Percentiles rank a stretch among this genome's conserved stretches.
These are phyloP conservation scores for Talaromyces sp. DNA, from an alignment of 2,329 filamentous ascomycete genomes.

Conservation along the genomic window DNA sequence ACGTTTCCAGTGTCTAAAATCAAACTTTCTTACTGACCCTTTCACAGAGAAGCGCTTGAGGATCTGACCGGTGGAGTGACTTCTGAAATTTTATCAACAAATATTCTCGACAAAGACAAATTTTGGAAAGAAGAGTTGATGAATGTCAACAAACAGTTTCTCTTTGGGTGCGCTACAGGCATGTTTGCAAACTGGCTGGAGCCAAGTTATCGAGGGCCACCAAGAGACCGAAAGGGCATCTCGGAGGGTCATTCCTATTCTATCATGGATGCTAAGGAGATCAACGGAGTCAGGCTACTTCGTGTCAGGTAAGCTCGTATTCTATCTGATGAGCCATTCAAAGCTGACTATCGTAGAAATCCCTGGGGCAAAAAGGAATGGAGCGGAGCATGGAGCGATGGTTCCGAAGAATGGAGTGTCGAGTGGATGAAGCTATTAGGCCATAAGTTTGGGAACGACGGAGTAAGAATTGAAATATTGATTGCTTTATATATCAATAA, in stretches of 20 bases:
- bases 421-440: slow-evolving; percentile 68
- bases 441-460: slow-evolving; percentile 72
- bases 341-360: slow-evolving; percentile 48
- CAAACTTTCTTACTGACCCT: background rate
- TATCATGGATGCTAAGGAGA: slow-evolving; percentile 55
- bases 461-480: slow-evolving; percentile 32
- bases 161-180: slow-evolving; percentile 43
- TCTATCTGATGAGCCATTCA: background rate
- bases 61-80: slow-evolving; percentile 51
- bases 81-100: slow-evolving; percentile 39
- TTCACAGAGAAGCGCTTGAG: slow-evolving; percentile 48
- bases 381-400: slow-evolving; percentile 76
- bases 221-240: slow-evolving; percentile 39
- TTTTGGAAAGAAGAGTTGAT: slow-evolving; percentile 80
- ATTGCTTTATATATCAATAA: background rate
- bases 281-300: slow-evolving; percentile 58
- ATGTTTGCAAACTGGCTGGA: slow-evolving; percentile 41
- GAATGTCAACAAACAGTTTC: slow-evolving; percentile 72
- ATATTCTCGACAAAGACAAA: slow-evolving; percentile 59
- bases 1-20: background rate
- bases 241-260: slow-evolving; percentile 50
- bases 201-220: slow-evolving; percentile 26
- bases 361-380: slow-evolving; percentile 79
- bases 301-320: slow-evolving; percentile 47
- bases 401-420: slow-evolving; percentile 76